Base-by-base conservation (phyloP, 225 moss, liverwort and hornwort species). In the Pseudoscleropodium purum region DNA sequence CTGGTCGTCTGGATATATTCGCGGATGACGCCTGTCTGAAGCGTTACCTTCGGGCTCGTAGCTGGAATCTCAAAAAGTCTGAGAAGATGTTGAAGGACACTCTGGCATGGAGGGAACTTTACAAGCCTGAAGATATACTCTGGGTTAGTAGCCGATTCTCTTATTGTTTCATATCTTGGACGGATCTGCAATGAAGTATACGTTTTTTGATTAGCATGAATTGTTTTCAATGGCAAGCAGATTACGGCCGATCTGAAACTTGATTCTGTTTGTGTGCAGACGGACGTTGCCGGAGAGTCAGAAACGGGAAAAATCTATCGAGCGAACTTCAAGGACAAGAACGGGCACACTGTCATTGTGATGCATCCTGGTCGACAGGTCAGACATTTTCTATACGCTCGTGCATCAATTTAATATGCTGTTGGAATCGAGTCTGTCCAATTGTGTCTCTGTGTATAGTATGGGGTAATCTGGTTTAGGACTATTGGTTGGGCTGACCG, bases 341-440 rank as follows among this genome's bases (percentile, higher is more conserved):
- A 74, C 65, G 97, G 96, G 49, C 95, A 96, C 89, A 77, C 97
- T 52, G 96, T 96, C 33, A 59, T 99, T 26, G 94, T 96, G 39
- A 97, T 99, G 97, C 94, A 97, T 85, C 97, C 96, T 57, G 92
- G 76, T 59, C 94, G 95, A 73, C 98, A 98, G 98, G 97, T 98
- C 39, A 34, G 84, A 68, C 45, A 74, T 68, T 59, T 9, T 13
- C 15, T 45, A n/a, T 83, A 13, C 70, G 23, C 41, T 45, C 47
- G 57, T 59, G 65, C 65, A 39, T 85, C n/a, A 30, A 36, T 60
- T 26, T 51, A n/a, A 10, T 26, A 17, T 19, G 52, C 43, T 25
- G 27, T 81, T 87, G 74, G 27, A 84, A 76, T 31, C 8, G 18
- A 64, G 7, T 47, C 34, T 62, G 51, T 29, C 13, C 13, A 57